Conservation (phyloP, 148 eudicot species). For the Dianthus caryophyllus region DNA sequence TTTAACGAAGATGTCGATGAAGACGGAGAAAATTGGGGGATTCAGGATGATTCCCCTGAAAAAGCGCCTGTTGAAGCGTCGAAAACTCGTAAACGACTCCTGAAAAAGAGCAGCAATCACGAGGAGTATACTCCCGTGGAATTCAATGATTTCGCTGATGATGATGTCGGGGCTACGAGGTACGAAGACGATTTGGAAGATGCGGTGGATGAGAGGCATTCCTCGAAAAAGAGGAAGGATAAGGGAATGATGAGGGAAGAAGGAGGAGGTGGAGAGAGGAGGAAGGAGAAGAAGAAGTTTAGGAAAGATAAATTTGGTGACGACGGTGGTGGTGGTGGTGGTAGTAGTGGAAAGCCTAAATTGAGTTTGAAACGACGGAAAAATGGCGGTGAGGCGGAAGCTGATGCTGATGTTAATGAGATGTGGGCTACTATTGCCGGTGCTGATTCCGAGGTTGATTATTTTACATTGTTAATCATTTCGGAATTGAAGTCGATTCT, state of each 20-base stretch:
- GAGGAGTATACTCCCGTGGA: constrained; percentile 33
- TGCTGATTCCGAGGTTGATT: constrained; percentile 77
- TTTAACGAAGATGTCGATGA: constrained; percentile 39
- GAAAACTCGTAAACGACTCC: constrained; percentile 56
- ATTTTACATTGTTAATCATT: background rate
- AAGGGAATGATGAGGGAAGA: constrained; percentile 31
- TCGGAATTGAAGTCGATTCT: background rate
- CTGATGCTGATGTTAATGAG: constrained; percentile 79
- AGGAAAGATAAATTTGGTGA: constrained; percentile 36
- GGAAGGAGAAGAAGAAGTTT: constrained; percentile 44
- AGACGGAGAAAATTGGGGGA: constrained; percentile 34
- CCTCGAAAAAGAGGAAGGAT: constrained; percentile 56
- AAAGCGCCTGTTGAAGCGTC: constrained; percentile 37
- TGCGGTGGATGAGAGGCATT: constrained; percentile 32
- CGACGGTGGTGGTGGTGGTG: constrained; percentile 15
- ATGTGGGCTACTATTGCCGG: constrained; percentile 98
- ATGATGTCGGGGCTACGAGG: constrained; percentile 31
- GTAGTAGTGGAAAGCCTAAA: constrained; percentile 34
- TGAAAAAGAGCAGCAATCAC: constrained; percentile 49
- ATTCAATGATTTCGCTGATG: constrained; percentile 50
- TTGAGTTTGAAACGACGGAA: constrained; percentile 48
- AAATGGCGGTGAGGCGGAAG: constrained; percentile 34
- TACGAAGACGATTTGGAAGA: constrained; percentile 27
- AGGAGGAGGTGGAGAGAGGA: constrained; percentile 30
- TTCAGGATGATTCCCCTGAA: constrained; percentile 43